These are phyloP conservation scores for Colletotrichum echinochloae DNA, from an alignment of 2,329 filamentous ascomycete genomes.

Conservation along the genomic window DNA sequence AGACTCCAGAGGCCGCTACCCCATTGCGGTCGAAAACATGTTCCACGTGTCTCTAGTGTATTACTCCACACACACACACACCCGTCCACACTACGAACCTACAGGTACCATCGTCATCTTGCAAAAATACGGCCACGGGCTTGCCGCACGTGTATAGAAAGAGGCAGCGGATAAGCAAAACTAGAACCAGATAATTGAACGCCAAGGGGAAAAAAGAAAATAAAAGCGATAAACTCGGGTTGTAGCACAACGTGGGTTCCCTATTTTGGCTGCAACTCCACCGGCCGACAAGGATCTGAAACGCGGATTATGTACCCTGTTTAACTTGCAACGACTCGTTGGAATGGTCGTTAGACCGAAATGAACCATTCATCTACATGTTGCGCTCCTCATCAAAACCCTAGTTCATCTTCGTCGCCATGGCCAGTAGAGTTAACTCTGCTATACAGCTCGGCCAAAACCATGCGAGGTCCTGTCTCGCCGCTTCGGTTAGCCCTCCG, in stretches of 20 bases:
- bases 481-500: slow-evolving; percentile 17
- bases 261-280: slow-evolving; percentile 14
- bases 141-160: slow-evolving; percentile 1
- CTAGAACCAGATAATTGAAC: background rate
- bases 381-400: slow-evolving; percentile 21
- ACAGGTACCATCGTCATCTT: background rate
- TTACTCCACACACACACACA: background rate
- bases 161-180: background rate
- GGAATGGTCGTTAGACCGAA: slow-evolving; percentile 1
- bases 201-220: background rate
- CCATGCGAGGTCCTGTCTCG: slow-evolving; percentile 17
- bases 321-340: background rate
- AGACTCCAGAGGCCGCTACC: background rate
- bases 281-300: slow-evolving; percentile 34
- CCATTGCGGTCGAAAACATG: background rate
- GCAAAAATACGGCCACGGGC: background rate
- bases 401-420: slow-evolving; percentile 33
- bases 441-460: slow-evolving; percentile 9
- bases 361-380: slow-evolving; percentile 22
- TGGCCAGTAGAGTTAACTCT: slow-evolving; percentile 10
- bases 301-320: slow-evolving; percentile 2
- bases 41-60: too few species aligned
- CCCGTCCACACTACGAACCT: background rate
- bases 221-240: too few species aligned
- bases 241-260: background rate